These are phyloP conservation scores for Volvariella volvacea DNA, from an alignment of 1,284 basidiomycete genomes.

Conservation along the genomic window DNA sequence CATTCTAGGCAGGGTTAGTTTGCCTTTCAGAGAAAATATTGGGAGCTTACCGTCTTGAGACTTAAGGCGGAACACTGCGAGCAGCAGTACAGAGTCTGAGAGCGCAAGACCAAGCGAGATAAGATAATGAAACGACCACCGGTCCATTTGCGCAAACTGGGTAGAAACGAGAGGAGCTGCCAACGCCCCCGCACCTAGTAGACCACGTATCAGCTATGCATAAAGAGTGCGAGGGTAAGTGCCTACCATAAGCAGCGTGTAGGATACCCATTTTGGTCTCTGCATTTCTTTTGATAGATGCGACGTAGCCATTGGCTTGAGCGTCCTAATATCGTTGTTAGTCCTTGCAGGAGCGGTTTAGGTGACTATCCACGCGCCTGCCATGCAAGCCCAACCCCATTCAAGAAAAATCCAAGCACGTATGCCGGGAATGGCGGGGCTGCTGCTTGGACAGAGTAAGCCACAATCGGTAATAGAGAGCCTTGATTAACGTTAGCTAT, in stretches of 20 bases:
- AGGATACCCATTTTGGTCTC: slow-evolving; percentile 46
- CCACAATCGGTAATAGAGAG: slow-evolving; percentile 38
- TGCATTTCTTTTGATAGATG: slow-evolving; percentile 33
- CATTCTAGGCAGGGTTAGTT: slow-evolving; percentile 24
- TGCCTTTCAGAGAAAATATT: background rate
- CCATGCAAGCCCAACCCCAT: slow-evolving; percentile 54
- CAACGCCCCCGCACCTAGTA: slow-evolving; percentile 57
- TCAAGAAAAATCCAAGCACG: slow-evolving; percentile 50
- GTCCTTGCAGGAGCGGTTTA: background rate
- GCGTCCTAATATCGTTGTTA: slow-evolving; percentile 39
- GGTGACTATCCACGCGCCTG: slow-evolving; percentile 27
- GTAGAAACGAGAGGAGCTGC: slow-evolving; percentile 62
- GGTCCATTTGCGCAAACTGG: slow-evolving; percentile 47
- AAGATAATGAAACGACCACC: slow-evolving; percentile 59
- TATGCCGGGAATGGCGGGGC: slow-evolving; percentile 66
- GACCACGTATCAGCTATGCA: background rate
- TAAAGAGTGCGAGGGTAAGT: slow-evolving; percentile 39
- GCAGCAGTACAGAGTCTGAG: slow-evolving; percentile 36
- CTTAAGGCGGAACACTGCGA: slow-evolving; percentile 45
- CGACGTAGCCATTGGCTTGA: slow-evolving; percentile 52
- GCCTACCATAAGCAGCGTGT: slow-evolving; percentile 43
- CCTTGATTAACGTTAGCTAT: slow-evolving; percentile 18
- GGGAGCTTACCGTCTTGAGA: slow-evolving; percentile 44
- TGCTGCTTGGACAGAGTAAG: slow-evolving; percentile 40
- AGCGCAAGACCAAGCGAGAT: slow-evolving; percentile 51